Base-by-base conservation (phyloP, 2,329 filamentous ascomycete genomes). In the Fusarium duplospermum region DNA sequence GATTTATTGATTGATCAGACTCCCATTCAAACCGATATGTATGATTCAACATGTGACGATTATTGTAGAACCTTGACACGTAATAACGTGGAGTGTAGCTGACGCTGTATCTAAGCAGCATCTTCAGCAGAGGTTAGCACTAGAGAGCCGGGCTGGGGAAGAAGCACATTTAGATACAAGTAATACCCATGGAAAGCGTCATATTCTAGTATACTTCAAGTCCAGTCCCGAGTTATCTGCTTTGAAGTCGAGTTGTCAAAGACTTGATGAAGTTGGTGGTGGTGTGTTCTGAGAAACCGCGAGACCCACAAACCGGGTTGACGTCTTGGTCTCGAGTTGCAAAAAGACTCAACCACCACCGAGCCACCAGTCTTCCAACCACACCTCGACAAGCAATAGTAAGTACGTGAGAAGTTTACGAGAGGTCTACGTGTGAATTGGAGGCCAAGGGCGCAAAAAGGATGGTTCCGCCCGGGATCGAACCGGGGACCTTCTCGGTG, bases 401-500 rank as follows among this genome's bases (percentile, higher is more conserved):
- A 45, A n/a, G 18, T 18, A 20, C 6, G 6, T 11, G 4, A n/a
- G 18, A n/a, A 8, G 27, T 52, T 27, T 14, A 2, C 47, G 3
- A 13, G 6, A 5, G 5, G 18, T 52, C 14, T 13, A 20, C 16
- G 4, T 16, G 18, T 18, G 8, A 45, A 5, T 20, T 14, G n/a
- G n/a, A 20, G 57, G 9, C 14, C 4, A 6, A 24, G 40, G 6
- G 11, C 11, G 29, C 31, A 67, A 69, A 73, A 66, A 69, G 54
- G 52, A 22, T 71, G 74, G 62, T 76, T 75, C 71, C 73, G 73
- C 75, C 73, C 75, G 75, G 75, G 75, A 70, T 77, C 33, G 75
- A 77, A 77, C 75, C 75, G 73, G 73, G 74, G 74, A 76, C 74
- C 74, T 76, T 76, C 74, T 76, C 40, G 73, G 75, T 77, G 74